Evolutionary conservation across 1,284 basidiomycete species (phyloP), one percentile per base, ranked within the genome.

Genomic region (Ustilago loliicola): DNA sequence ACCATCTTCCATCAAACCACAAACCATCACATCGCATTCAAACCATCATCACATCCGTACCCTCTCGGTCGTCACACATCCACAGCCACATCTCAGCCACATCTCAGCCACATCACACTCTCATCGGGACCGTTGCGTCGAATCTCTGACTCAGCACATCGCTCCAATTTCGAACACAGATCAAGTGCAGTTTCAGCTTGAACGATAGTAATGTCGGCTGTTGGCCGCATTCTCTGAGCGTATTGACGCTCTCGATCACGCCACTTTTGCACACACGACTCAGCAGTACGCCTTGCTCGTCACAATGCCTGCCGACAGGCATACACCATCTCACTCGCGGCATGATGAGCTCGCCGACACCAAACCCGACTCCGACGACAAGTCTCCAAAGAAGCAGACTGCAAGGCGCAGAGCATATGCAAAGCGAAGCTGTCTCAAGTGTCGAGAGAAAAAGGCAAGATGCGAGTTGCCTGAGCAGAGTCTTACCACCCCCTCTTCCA

Each of bases 351-450:
- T 57, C 60, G 60, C 51, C 9, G 30, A 59, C 23, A 8, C n/a
- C 38, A 53, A 47, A 23, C 25, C 30, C 1, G 66, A 69, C 34
- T 5, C 50, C 2, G 52, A 64, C 4, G 38, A 50, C 42, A 65
- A 64, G 27, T 7, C 32, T 3, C 40, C 64, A 3, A 52, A 50
- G 17, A 73, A 73, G 29, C 74, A 68, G 56, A 64, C 66, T 13
- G 76, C 76, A 0, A 62, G 71, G 21, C 56, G 76, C 11, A 63
- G 75, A 58, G 75, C 76, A 34, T 74, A 78, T 34, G 78, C 78
- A n/a, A 80, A 80, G 53, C 73, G 78, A 8, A 80, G 77, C 51
- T 82, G 80, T 58, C 76, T 79, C 57, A 71, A 72, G 38, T 82
- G 80, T 52, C 57, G 79, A 3, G 78, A 76, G 65, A 80, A 77